A percentile compares a stretch with the other conserved stretches of the same genome.
Evolutionary conservation across 345 rosid genomes (phyloP).

Genomic region (Cardamine chenopodiifolia): DNA sequence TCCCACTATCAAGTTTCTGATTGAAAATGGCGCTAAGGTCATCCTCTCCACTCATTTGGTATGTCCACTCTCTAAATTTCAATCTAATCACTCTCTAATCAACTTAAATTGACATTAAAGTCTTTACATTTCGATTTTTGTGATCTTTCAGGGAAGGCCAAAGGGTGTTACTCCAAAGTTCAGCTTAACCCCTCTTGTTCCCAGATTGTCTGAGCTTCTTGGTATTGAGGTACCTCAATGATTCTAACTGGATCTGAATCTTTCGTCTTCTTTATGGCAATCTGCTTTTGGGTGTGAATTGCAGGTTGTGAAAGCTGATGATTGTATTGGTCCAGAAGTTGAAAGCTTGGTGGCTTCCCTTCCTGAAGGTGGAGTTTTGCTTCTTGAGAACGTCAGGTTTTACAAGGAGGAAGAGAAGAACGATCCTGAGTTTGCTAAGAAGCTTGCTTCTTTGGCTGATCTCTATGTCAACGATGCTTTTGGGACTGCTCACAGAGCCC

Average conservation of each 20-base stretch:
- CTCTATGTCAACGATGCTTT: slow-evolving; percentile 91
- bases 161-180: slow-evolving; percentile 95
- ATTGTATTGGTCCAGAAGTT: slow-evolving; percentile 82
- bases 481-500: slow-evolving; percentile 93
- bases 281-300: not conserved
- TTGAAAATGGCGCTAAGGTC: slow-evolving; percentile 83
- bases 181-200: slow-evolving; percentile 94
- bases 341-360: slow-evolving; percentile 67
- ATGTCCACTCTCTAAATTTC: slow-evolving; percentile 5
- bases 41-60: slow-evolving; percentile 94
- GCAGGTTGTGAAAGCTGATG: slow-evolving; percentile 85
- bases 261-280: not conserved
- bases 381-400: slow-evolving; percentile 92
- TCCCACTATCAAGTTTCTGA: slow-evolving; percentile 90
- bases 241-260: not conserved
- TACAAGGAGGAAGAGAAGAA: slow-evolving; percentile 96
- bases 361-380: slow-evolving; percentile 76
- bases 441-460: slow-evolving; percentile 89
- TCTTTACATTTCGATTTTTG: not conserved
- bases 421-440: slow-evolving; percentile 90
- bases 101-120: not conserved
- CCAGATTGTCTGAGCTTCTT: slow-evolving; percentile 84
- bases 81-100: not conserved
- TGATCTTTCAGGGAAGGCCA: slow-evolving; percentile 78
- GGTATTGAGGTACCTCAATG: slow-evolving; percentile 60